Conservation (phyloP, 83 land plant species). For the Picea mariana region DNA sequence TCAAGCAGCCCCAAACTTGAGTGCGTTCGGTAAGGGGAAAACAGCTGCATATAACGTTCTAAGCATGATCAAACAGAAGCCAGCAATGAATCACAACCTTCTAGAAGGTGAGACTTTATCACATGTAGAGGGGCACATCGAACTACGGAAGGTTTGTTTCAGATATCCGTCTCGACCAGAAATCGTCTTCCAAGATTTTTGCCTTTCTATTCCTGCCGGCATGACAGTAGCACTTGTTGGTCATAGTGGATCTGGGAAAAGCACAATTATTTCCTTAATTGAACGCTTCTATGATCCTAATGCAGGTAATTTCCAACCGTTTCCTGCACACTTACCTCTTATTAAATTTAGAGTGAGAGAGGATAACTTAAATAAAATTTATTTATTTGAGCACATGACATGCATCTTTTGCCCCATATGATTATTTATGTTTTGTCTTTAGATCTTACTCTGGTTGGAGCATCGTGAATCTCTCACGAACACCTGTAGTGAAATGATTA, state of each 20-base stretch:
- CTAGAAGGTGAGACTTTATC: conserved; percentile 38
- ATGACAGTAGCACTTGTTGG: conserved; percentile 71
- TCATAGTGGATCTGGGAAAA: conserved; percentile 81
- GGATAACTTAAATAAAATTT: neutral
- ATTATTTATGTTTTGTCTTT: neutral
- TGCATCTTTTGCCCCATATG: neutral
- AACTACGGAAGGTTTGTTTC: conserved; percentile 60
- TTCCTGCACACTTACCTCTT: neutral
- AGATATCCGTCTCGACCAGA: conserved; percentile 69
- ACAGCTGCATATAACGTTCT: conserved; percentile 52
- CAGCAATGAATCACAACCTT: conserved; percentile 21
- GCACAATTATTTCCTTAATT: conserved; percentile 65
- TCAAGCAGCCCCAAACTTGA: conserved; percentile 66
- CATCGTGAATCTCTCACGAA: neutral
- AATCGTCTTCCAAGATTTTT: conserved; percentile 49
- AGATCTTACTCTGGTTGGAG: neutral
- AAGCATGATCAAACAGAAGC: conserved; percentile 37
- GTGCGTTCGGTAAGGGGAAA: conserved; percentile 55
- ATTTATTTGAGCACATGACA: neutral
- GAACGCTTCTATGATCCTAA: conserved; percentile 70
- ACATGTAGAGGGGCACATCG: conserved; percentile 49
- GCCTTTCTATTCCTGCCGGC: conserved; percentile 52
- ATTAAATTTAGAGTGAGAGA: neutral
- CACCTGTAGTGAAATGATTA: neutral
- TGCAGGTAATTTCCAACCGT: conserved; percentile 39